Percentiles rank a stretch among this genome's conserved stretches.
phyloP scores from a whole-genome alignment of 345 rosid species.

The Linum tenue region DNA sequence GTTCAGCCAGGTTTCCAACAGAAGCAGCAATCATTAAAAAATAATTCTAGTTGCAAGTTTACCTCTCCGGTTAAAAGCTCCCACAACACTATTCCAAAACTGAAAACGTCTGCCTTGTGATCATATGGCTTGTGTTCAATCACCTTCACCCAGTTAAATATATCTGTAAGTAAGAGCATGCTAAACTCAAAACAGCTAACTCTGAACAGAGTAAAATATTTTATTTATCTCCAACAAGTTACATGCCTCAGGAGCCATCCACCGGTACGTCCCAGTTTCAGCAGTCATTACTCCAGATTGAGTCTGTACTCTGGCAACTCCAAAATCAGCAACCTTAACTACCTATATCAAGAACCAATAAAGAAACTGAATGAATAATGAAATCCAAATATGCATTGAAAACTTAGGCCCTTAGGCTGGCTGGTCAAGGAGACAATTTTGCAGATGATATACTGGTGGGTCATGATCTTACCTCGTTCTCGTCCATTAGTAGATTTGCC shows the following conservation, averaged over 20 bases:
- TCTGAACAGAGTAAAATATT: conserved; percentile 10
- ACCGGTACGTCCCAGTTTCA: conserved; percentile 97
- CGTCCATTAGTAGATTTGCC: conserved; percentile 98
- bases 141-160: conserved; percentile 45
- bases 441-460: neutral
- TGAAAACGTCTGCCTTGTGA: conserved; percentile 86
- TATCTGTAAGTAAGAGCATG: conserved; percentile 1
- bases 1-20: conserved; percentile 7
- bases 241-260: conserved; percentile 99
- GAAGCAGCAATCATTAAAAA: conserved; percentile 2
- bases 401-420: neutral
- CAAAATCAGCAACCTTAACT: conserved; percentile 97
- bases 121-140: conserved; percentile 89
- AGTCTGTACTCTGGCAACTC: conserved; percentile 91
- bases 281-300: conserved; percentile 94
- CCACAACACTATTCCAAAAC: conserved; percentile 82
- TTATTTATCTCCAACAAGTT: conserved; percentile 7
- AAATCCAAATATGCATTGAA: neutral
- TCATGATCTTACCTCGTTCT: conserved; percentile 63
- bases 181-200: neutral
- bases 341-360: conserved; percentile 38
- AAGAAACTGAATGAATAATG: neutral
- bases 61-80: conserved; percentile 93
- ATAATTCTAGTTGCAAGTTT: conserved; percentile 14
- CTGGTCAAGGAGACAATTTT: neutral